phyloP scores from a whole-genome alignment of 2,329 filamentous ascomycete genomes.

The Sporothrix brunneoviolacea region DNA sequence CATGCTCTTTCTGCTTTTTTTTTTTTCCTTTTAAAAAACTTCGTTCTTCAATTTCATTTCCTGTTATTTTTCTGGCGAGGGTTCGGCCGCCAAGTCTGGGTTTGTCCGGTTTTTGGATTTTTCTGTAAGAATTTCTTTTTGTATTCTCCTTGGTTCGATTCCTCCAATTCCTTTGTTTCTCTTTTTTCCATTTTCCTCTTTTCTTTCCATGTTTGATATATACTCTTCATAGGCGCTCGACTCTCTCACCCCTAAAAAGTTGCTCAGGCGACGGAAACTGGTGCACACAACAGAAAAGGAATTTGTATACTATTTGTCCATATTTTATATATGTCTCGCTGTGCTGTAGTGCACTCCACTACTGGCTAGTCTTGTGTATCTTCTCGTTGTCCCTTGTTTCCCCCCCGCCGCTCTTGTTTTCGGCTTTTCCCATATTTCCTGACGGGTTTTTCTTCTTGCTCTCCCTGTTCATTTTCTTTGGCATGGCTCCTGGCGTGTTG shows the following conservation, averaged over 20 bases:
- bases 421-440: not conserved
- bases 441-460: no score
- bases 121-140: constrained; percentile 19
- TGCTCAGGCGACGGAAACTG: constrained; percentile 17
- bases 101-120: constrained; percentile 18
- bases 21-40: constrained; percentile 8
- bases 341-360: not conserved
- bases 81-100: constrained; percentile 19
- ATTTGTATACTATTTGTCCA: constrained; percentile 17
- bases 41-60: constrained; percentile 14
- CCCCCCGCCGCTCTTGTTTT: not conserved
- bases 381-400: not conserved
- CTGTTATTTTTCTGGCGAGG: constrained; percentile 2
- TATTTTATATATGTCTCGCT: constrained; percentile 6
- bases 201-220: constrained; percentile 16
- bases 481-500: no score
- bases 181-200: not conserved
- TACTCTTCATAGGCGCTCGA: constrained; percentile 20
- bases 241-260: constrained; percentile 9
- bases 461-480: no score
- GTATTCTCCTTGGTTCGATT: constrained; percentile 18
- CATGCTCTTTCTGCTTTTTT: constrained; percentile 20
- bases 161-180: constrained; percentile 1
- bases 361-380: not conserved
- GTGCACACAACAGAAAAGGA: constrained; percentile 14